Evolutionary conservation across 257 asterid species (phyloP), one percentile per base, ranked within the genome.

Genomic region (Solanum ossicruentum): DNA sequence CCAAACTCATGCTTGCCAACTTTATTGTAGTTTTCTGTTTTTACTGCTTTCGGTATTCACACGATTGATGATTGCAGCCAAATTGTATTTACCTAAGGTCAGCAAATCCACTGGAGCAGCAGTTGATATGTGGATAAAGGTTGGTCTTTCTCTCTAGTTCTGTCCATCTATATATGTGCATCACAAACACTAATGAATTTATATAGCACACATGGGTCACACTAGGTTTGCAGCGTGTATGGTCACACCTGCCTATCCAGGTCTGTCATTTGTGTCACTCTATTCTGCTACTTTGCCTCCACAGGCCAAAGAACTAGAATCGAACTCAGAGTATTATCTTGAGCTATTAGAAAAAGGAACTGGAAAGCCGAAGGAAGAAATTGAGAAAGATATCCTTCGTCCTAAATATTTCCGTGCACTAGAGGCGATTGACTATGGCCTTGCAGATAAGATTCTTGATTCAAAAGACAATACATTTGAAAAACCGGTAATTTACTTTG

Each of bases 121-220:
- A 82, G 92, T 85, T 47, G 99, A 97, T 87, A 91, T 95, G 98
- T 97, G 98, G 98, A 91, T 94, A 84, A 94, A 92, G 99, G 99
- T 96, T 6, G 5, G 11, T 66, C 85, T 57, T 82, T 84, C 86
- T 80, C 81, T 83, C 87, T 45, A 28, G 13, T 69, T 80, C 12
- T 39, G 12, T 10, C 45, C 41, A 63, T 60, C 4, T 85, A 41
- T 84, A 49, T 41, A 49, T 80, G 41, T 84, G 57, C 51, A 4
- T 49, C 57, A 47, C 47, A 73, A 73, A 1, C 58, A 73, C 41
- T 47, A 12, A 7, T 1, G 81, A 23, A 77, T 54, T 49, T 72
- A 51, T 23, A 51, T 15, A 49, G 82, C 45, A 5, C 21, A n/a
- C 20, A 51, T 49, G 82, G 21, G 23, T 21, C 61, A 23, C 41